These are phyloP conservation scores for Rhodotorula sp. DNA, from an alignment of 1,284 basidiomycete genomes.

Conservation along the genomic window DNA sequence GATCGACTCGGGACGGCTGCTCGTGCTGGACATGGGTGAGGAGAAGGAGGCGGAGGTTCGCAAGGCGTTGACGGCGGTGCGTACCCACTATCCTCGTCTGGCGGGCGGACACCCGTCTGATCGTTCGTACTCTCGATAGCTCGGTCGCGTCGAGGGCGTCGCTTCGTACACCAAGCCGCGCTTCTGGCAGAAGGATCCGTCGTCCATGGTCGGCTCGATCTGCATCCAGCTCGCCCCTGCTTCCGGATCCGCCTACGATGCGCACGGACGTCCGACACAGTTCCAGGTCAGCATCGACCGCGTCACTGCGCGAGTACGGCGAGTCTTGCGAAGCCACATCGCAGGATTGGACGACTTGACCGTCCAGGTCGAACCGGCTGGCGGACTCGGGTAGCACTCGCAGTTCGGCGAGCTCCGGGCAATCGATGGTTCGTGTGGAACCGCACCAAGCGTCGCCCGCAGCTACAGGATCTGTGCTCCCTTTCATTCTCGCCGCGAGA, in stretches of 20 bases:
- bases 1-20: conserved; percentile 83
- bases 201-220: conserved; percentile 81
- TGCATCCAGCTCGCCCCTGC: conserved; percentile 74
- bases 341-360: conserved; percentile 78
- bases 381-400: background rate
- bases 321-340: conserved; percentile 67
- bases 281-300: conserved; percentile 64
- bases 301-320: conserved; percentile 71
- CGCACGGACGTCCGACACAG: conserved; percentile 46
- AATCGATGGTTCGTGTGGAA: too few species aligned
- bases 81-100: conserved; percentile 37
- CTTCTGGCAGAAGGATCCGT: conserved; percentile 95
- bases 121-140: conserved; percentile 50
- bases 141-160: conserved; percentile 69
- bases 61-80: conserved; percentile 72
- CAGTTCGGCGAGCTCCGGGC: too few species aligned
- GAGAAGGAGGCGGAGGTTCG: conserved; percentile 66
- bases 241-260: conserved; percentile 51
- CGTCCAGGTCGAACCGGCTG: conserved; percentile 66
- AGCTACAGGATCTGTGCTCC: too few species aligned
- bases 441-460: too few species aligned
- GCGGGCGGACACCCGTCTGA: background rate
- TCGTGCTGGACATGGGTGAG: conserved; percentile 78
- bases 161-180: conserved; percentile 75
- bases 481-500: too few species aligned